Evolutionary conservation across 495 filamentous ascomycete species (phyloP), one percentile per base, ranked within the genome.

Genomic region (Penicillium robsamsonii): DNA sequence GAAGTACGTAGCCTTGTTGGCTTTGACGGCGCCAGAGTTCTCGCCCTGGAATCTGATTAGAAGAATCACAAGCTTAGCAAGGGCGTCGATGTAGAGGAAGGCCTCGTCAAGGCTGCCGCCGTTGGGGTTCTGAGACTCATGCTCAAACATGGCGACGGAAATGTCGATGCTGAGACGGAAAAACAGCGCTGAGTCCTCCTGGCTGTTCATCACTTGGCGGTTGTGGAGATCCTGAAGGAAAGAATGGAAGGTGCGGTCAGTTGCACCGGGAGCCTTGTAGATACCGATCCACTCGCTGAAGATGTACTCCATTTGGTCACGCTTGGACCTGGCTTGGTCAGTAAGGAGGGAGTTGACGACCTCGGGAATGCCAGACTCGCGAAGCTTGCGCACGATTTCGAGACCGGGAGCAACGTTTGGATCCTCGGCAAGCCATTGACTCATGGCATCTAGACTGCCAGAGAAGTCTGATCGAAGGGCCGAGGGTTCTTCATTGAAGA

Each of bases 211-310:
- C 15, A 92, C 77, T 33, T 86, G 78, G 57, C 81, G 79, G 40
- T 87, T 79, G 62, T 92, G 85, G 64, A 97, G 73, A 68, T 97
- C 95, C 47, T 87, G 84, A 37, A 97, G 83, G 72, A 97, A 99
- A 2, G 90, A 83, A 8, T 79, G 71, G 50, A 83, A 78, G 0
- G 87, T 80, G 62, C 87, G 90, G 29, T 91, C 88, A 11, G 83
- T 83, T 0, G 85, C 84, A 57, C 83, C 81, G 10, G 81, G 79
- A 46, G 89, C 87, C 69, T 88, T 84, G 75, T 84, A 91, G 15
- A 97, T 80, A 38, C 86, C 84, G 53, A 91, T 81, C 94, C 94
- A 99, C 68, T 97, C 94, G 10, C 87, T 89, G 67, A 99, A 96
- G 41, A 96, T 80, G 65, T 97, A 97, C 62, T 95, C 88, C 73